Conservation (phyloP, 192 early-diverging fungal species). For the Coemansia sp. region DNA sequence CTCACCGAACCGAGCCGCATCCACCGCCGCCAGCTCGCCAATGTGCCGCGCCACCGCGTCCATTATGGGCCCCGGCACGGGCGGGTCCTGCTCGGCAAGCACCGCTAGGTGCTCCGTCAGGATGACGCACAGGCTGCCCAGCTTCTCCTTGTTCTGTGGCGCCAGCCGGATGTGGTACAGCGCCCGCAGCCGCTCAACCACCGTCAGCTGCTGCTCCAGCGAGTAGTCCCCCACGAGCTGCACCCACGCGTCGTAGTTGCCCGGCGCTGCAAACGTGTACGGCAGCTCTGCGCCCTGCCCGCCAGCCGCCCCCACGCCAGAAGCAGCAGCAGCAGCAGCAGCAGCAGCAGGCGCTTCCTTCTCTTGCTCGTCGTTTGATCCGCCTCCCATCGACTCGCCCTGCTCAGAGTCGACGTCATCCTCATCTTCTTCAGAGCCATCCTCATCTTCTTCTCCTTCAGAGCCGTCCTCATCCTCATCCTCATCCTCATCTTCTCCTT, state of each 20-base stretch:
- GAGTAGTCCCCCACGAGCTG: slow-evolving; percentile 62
- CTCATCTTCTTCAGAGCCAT: slow-evolving; percentile 32
- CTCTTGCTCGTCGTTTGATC: neutral
- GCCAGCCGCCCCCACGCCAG: too few species aligned
- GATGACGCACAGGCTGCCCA: slow-evolving; percentile 63
- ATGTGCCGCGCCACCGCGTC: slow-evolving; percentile 63
- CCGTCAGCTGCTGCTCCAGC: slow-evolving; percentile 66
- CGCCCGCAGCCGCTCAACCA: slow-evolving; percentile 79
- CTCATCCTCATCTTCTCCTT: slow-evolving; percentile 37
- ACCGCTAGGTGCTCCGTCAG: slow-evolving; percentile 71
- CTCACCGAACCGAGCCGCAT: slow-evolving; percentile 59
- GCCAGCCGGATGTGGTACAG: slow-evolving; percentile 82
- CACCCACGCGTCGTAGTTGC: slow-evolving; percentile 67
- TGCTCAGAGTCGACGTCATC: slow-evolving; percentile 31
- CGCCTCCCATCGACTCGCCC: neutral
- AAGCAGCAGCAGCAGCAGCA: neutral
- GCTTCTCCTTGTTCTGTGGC: slow-evolving; percentile 75
- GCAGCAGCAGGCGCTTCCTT: slow-evolving; percentile 1
- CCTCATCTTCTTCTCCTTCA: slow-evolving; percentile 35
- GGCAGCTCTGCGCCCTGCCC: slow-evolving; percentile 59
- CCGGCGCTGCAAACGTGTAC: slow-evolving; percentile 82
- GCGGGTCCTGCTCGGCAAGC: slow-evolving; percentile 59
- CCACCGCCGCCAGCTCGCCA: slow-evolving; percentile 61
- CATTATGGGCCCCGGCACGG: slow-evolving; percentile 51
- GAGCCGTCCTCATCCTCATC: slow-evolving; percentile 32